Evolutionary conservation across 441 rosid species (phyloP), one percentile per base, ranked within the genome.

Genomic region (Erysimum cheiri): DNA sequence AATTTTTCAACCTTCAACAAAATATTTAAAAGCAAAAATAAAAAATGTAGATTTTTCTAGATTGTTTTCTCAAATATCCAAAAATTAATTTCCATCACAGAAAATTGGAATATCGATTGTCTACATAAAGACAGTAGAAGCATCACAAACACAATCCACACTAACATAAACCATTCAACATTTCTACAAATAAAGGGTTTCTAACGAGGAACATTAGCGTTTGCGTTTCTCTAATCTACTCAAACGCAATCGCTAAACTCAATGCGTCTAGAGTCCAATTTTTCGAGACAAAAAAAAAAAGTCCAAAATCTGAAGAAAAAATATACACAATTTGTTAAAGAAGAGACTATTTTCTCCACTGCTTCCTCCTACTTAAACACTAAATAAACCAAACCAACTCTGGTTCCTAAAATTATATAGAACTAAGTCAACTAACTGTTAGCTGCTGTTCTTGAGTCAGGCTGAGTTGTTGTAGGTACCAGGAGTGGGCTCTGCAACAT

Each of bases 381-480:
- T 46, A 48, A n/a, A 13, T 19, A 14, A 59, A 50, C 11, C 47
- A 58, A 49, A 35, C 57, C 2, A 69, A 46, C 39, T 67, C 31
- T 32, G 56, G 10, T 66, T 43, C 49, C 68, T 67, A 60, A 52
- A 59, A 44, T 19, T 67, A 74, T 61, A 65, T 32, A 6, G 6
- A n/a, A n/a, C n/a, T n/a, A n/a, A n/a, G n/a, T n/a, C n/a, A 64
- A 39, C 47, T 64, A 60, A 52, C 37, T 67, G 73, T 67, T 74
- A 67, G 64, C 31, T 46, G 35, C 9, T 71, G 35, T 58, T 58
- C 32, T 56, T 31, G 41, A 46, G 58, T 61, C 57, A 74, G n/a
- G 69, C 28, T 53, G 57, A 52, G 60, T 69, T 75, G 64, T 74
- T 39, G 83, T 78, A 77, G 15, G 72, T 82, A 83, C 81, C 82